Percentiles rank a stretch among this genome's conserved stretches.
These are phyloP conservation scores for Picea abies DNA, from an alignment of 83 land plant species.

Conservation along the genomic window DNA sequence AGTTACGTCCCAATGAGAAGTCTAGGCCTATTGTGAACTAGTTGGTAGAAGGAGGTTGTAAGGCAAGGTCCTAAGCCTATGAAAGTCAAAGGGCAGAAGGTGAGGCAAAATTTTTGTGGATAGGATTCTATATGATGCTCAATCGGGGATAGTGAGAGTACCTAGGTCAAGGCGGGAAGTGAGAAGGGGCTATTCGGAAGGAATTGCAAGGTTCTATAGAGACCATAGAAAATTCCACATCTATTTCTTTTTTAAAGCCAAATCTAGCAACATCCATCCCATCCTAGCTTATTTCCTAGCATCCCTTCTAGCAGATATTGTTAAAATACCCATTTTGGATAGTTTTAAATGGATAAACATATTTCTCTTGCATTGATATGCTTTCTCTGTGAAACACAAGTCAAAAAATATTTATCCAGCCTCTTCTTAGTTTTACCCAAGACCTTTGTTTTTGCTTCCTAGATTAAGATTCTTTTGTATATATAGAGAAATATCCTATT, in stretches of 20 bases:
- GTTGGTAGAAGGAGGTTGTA: neutral
- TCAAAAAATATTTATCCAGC: too few species aligned
- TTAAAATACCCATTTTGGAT: neutral
- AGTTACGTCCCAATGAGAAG: too few species aligned
- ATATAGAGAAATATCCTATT: too few species aligned
- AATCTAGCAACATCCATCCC: neutral
- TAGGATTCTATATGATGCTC: neutral
- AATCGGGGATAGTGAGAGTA: neutral
- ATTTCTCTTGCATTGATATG: too few species aligned
- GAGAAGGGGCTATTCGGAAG: neutral
- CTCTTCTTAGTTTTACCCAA: too few species aligned
- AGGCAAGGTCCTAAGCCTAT: neutral
- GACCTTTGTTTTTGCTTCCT: too few species aligned
- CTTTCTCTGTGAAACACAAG: too few species aligned
- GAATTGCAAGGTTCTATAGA: too few species aligned
- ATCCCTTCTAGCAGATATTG: neutral
- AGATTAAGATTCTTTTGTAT: too few species aligned
- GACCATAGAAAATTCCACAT: too few species aligned
- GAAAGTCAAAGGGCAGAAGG: neutral
- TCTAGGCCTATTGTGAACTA: neutral
- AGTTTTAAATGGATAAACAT: too few species aligned
- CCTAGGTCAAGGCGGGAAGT: neutral
- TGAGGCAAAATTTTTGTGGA: neutral
- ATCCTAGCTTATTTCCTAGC: neutral
- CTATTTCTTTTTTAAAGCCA: too few species aligned